Conservation (phyloP, 345 rosid species). For the Aurinia saxatilis region DNA sequence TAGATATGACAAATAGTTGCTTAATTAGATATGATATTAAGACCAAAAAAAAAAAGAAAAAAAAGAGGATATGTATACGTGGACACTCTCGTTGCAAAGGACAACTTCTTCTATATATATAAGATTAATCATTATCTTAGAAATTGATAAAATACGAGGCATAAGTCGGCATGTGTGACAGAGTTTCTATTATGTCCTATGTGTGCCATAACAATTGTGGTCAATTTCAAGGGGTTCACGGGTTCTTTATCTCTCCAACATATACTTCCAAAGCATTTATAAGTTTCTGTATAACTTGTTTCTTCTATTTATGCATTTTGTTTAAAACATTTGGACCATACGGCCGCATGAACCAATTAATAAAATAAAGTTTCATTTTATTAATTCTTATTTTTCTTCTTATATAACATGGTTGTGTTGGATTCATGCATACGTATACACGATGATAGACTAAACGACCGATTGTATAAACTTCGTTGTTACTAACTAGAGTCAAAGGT, state of each 20-base stretch:
- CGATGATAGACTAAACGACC: neutral
- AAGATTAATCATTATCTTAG: neutral
- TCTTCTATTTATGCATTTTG: neutral
- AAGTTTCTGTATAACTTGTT: neutral
- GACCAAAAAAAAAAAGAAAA: too few species aligned
- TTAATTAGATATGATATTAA: neutral
- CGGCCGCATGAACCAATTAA: neutral
- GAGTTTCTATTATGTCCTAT: constrained; percentile 22
- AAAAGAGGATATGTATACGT: too few species aligned
- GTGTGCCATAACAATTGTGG: constrained; percentile 12
- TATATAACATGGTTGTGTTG: neutral
- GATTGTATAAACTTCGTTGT: neutral
- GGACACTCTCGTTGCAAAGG: too few species aligned
- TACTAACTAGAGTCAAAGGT: neutral
- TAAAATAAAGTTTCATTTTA: too few species aligned
- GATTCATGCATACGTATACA: neutral
- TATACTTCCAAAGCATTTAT: constrained; percentile 18
- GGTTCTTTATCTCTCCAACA: constrained; percentile 15
- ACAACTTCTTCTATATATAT: too few species aligned
- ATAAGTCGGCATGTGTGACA: constrained; percentile 23
- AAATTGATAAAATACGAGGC: neutral
- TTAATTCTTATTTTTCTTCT: too few species aligned
- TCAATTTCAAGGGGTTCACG: constrained; percentile 25
- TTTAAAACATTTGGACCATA: neutral
- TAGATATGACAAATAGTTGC: neutral